Percentiles rank a stretch among this genome's conserved stretches.
These are phyloP conservation scores for Tricladium varicosporioides DNA, from an alignment of 2,329 filamentous ascomycete species.

Conservation along the genomic window DNA sequence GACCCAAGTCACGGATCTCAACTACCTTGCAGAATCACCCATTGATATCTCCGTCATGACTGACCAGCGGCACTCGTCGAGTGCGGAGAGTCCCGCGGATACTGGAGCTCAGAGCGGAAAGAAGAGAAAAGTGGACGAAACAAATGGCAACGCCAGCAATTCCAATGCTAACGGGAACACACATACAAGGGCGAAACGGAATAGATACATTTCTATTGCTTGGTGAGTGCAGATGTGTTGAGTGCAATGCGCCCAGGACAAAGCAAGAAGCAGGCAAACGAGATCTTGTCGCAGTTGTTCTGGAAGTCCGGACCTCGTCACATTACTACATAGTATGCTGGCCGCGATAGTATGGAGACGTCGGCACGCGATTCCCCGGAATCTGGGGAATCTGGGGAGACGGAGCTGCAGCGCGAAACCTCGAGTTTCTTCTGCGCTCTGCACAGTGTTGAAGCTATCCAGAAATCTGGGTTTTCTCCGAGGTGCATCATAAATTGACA, in stretches of 20 bases:
- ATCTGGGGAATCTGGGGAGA: neutral
- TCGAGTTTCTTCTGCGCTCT: neutral
- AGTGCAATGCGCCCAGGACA: neutral
- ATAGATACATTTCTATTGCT: constrained; percentile 37
- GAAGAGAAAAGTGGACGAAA: constrained; percentile 32
- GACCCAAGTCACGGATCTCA: constrained; percentile 33
- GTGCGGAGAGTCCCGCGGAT: constrained; percentile 33
- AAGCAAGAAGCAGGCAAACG: neutral
- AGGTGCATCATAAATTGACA: neutral
- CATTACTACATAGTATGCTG: neutral
- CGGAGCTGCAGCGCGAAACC: neutral
- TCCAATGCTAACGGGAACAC: constrained; percentile 10
- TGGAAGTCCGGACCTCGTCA: neutral
- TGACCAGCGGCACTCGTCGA: constrained; percentile 24
- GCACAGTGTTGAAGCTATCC: neutral
- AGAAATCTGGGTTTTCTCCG: neutral
- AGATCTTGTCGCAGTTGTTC: neutral
- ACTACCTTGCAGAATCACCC: constrained; percentile 32
- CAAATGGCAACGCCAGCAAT: neutral
- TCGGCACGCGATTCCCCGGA: neutral
- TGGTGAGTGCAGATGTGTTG: constrained; percentile 27
- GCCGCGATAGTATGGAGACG: neutral
- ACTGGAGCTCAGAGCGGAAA: constrained; percentile 28
- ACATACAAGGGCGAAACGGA: constrained; percentile 36
- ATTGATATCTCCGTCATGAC: constrained; percentile 27